phyloP scores from a whole-genome alignment of 257 asterid species.

The Primulina tabacum region DNA sequence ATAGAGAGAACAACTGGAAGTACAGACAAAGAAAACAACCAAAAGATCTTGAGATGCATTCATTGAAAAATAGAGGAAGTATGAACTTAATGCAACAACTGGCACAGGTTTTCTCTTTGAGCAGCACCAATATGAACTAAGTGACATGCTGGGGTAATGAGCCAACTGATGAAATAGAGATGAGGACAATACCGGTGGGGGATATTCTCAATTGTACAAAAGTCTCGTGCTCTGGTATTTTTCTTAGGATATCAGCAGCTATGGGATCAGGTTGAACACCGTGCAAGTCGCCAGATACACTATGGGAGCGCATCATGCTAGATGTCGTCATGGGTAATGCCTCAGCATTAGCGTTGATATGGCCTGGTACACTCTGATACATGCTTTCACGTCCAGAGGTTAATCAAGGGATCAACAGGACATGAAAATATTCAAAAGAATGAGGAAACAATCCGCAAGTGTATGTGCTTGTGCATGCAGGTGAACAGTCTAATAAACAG shows the following conservation, averaged over 20 bases:
- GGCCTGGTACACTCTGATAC: conserved; percentile 57
- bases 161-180: conserved; percentile 10
- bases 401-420: no score
- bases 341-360: conserved; percentile 48
- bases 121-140: no score
- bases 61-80: no score
- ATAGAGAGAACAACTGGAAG: not conserved
- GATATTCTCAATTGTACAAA: conserved; percentile 68
- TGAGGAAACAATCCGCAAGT: no score
- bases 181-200: conserved; percentile 62
- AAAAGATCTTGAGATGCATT: not conserved
- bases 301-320: conserved; percentile 82
- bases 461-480: no score
- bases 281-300: conserved; percentile 88
- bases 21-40: not conserved
- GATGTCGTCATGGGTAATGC: conserved; percentile 50
- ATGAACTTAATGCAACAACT: no score
- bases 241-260: conserved; percentile 88
- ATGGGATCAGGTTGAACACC: conserved; percentile 93
- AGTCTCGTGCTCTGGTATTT: conserved; percentile 90
- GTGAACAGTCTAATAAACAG: not conserved
- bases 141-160: no score
- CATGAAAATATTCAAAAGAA: no score
- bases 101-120: no score
- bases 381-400: conserved; percentile 33